Percentiles rank a stretch among this genome's conserved stretches.
Conservation (phyloP, 2,329 filamentous ascomycete genomes). For the Penicillium sp. region DNA sequence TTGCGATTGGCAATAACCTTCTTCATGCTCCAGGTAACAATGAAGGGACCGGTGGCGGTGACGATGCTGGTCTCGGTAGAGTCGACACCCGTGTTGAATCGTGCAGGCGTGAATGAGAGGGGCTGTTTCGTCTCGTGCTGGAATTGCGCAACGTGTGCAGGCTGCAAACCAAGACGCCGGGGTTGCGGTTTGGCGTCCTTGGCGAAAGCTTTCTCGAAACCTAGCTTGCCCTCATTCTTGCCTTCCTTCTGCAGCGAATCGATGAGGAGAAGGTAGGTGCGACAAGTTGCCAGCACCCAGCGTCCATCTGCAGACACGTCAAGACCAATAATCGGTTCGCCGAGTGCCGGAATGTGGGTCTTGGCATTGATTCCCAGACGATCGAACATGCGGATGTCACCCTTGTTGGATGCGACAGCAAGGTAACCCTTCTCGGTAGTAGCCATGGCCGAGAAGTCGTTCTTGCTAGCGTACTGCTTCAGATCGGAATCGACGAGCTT, state of each 20-base stretch:
- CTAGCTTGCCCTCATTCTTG: slow-evolving; percentile 97
- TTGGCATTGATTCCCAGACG: slow-evolving; percentile 95
- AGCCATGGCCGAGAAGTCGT: slow-evolving; percentile 89
- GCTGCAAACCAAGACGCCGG: slow-evolving; percentile 80
- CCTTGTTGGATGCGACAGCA: slow-evolving; percentile 95
- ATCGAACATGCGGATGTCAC: slow-evolving; percentile 94
- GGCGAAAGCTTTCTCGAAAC: slow-evolving; percentile 88
- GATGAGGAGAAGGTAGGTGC: slow-evolving; percentile 90
- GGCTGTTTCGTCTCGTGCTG: slow-evolving; percentile 89
- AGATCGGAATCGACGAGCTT: slow-evolving; percentile 91
- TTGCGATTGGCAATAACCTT: slow-evolving; percentile 77
- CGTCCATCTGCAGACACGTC: slow-evolving; percentile 94
- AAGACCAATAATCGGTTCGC: slow-evolving; percentile 89
- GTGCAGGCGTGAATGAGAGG: slow-evolving; percentile 82
- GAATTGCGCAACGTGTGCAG: slow-evolving; percentile 93
- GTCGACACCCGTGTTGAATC: slow-evolving; percentile 86
- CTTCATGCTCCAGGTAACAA: slow-evolving; percentile 93
- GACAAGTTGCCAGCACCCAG: slow-evolving; percentile 91
- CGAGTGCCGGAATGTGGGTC: slow-evolving; percentile 91
- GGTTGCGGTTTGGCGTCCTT: slow-evolving; percentile 93
- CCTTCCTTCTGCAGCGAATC: slow-evolving; percentile 86
- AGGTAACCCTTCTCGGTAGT: slow-evolving; percentile 97
- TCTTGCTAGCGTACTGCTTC: slow-evolving; percentile 96
- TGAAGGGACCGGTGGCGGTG: slow-evolving; percentile 92
- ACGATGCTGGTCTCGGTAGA: slow-evolving; percentile 88